Evolutionary conservation across 441 rosid genomes (phyloP).

Genomic region (Pelargonium citronellum): DNA sequence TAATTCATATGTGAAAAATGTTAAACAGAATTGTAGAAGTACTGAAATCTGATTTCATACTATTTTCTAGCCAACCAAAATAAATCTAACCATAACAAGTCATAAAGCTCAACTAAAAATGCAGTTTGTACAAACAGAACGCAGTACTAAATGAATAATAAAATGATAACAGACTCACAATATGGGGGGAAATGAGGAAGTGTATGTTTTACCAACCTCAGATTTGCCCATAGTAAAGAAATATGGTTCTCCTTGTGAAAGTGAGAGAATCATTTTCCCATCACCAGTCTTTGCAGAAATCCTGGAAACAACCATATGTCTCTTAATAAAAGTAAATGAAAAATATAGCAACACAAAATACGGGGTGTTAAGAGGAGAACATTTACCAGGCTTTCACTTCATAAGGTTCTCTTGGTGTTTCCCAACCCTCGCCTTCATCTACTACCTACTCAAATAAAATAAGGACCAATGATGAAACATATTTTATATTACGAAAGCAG

Average conservation of each 20-base stretch:
- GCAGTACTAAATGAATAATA: neutral
- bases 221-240: slow-evolving; percentile 86
- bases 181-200: neutral
- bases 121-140: slow-evolving; percentile 2
- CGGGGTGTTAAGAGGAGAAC: slow-evolving; percentile 14
- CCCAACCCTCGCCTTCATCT: slow-evolving; percentile 92
- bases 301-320: slow-evolving; percentile 39
- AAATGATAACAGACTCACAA: slow-evolving; percentile 2
- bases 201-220: slow-evolving; percentile 53
- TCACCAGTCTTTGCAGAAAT: slow-evolving; percentile 74
- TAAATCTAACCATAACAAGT: neutral
- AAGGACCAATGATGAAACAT: neutral
- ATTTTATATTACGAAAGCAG: neutral
- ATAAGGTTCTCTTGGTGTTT: slow-evolving; percentile 88
- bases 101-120: neutral
- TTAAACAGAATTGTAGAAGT: slow-evolving; percentile 14
- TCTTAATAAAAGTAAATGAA: slow-evolving; percentile 2
- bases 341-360: slow-evolving; percentile 10
- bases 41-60: neutral
- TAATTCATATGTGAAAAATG: slow-evolving; percentile 29
- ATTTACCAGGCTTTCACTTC: slow-evolving; percentile 82
- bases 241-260: slow-evolving; percentile 59
- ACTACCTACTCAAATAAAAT: slow-evolving; percentile 44
- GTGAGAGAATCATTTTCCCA: slow-evolving; percentile 54
- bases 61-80: neutral